Percentiles rank a stretch among this genome's conserved stretches.
These are phyloP conservation scores for Eustoma russellianum DNA, from an alignment of 257 asterid genomes.

Conservation along the genomic window DNA sequence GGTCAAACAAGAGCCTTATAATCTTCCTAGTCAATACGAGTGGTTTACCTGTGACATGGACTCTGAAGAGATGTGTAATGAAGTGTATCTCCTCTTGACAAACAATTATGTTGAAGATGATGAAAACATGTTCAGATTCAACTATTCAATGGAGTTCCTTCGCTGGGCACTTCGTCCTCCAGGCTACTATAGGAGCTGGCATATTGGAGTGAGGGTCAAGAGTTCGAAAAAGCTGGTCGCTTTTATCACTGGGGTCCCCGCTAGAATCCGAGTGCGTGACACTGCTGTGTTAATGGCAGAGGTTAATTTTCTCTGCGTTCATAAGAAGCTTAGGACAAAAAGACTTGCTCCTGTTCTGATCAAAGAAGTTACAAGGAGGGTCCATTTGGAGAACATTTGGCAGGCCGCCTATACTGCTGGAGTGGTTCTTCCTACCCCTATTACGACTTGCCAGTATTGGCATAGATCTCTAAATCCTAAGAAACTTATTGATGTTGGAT, in stretches of 20 bases:
- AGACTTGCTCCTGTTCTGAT: slow-evolving; percentile 52
- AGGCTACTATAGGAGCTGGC: slow-evolving; percentile 35
- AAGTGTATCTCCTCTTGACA: slow-evolving; percentile 35
- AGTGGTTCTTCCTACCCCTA: slow-evolving; percentile 39
- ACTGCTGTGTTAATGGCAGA: slow-evolving; percentile 39
- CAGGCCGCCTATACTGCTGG: slow-evolving; percentile 54
- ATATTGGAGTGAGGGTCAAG: slow-evolving; percentile 44
- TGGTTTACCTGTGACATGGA: slow-evolving; percentile 42
- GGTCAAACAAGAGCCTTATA: slow-evolving; percentile 48
- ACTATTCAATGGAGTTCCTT: slow-evolving; percentile 48
- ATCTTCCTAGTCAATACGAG: slow-evolving; percentile 43
- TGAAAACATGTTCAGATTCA: slow-evolving; percentile 44
- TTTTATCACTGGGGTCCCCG: slow-evolving; percentile 42
- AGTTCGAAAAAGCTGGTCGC: slow-evolving; percentile 40
- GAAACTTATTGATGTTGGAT: slow-evolving; percentile 47
- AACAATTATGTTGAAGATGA: slow-evolving; percentile 50
- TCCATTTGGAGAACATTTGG: slow-evolving; percentile 46
- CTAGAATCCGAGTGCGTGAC: slow-evolving; percentile 30
- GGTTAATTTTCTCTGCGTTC: slow-evolving; percentile 47
- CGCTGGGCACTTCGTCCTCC: slow-evolving; percentile 52
- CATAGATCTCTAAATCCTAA: slow-evolving; percentile 41
- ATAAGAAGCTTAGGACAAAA: slow-evolving; percentile 48
- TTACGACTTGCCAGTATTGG: slow-evolving; percentile 41
- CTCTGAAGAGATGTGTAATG: slow-evolving; percentile 40
- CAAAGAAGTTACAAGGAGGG: slow-evolving; percentile 44